phyloP scores from a whole-genome alignment of 805 yeast species.

The Ogataea pini region DNA sequence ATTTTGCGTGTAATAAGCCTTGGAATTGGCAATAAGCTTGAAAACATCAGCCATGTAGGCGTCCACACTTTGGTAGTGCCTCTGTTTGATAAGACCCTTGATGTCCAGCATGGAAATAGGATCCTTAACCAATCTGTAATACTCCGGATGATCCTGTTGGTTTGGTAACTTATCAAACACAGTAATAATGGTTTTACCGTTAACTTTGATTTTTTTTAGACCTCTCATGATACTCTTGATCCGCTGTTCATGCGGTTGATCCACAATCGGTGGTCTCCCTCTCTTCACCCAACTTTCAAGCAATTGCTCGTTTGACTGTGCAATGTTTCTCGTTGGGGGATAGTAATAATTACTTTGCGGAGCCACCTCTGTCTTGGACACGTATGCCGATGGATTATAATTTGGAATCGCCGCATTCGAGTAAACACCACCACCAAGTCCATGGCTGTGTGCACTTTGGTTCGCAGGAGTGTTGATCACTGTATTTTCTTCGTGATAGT shows the following conservation, averaged over 20 bases:
- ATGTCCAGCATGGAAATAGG: conserved; percentile 75
- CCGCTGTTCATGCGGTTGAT: conserved; percentile 87
- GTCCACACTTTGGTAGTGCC: conserved; percentile 77
- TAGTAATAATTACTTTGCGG: conserved; percentile 28
- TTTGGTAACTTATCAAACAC: conserved; percentile 86
- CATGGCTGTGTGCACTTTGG: conserved; percentile 8
- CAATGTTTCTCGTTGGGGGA: conserved; percentile 29
- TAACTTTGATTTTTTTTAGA: conserved; percentile 67
- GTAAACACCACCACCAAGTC: conserved; percentile 7
- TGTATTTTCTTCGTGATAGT: conserved; percentile 15
- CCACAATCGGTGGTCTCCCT: conserved; percentile 90
- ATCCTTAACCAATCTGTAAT: conserved; percentile 52
- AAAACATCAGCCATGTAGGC: conserved; percentile 75
- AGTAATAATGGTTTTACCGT: conserved; percentile 45
- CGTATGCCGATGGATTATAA: conserved; percentile 32
- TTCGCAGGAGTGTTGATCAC: conserved; percentile 1
- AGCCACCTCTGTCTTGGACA: conserved; percentile 30
- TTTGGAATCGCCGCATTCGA: conserved; percentile 15
- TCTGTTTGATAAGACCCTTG: conserved; percentile 78
- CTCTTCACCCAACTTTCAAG: conserved; percentile 59
- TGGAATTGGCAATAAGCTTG: conserved; percentile 73
- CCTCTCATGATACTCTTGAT: conserved; percentile 84
- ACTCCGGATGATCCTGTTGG: conserved; percentile 52
- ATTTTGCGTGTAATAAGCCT: conserved; percentile 58
- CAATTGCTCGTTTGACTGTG: conserved; percentile 27